Conservation (phyloP, 2,329 filamentous ascomycete species). For the Cladophialophora psammophila region DNA sequence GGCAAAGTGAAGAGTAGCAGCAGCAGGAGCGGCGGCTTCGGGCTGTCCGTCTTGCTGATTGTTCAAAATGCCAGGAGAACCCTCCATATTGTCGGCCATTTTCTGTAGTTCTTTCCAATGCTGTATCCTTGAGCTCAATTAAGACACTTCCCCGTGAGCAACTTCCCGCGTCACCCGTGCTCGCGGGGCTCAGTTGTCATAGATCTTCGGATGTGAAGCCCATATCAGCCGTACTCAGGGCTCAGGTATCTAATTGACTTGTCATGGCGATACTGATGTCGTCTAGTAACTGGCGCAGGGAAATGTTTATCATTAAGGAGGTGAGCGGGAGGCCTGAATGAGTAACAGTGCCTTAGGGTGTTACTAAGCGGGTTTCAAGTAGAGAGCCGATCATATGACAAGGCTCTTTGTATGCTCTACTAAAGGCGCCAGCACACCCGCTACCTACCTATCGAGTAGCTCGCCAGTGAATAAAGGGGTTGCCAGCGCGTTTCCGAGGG, state of each 20-base stretch:
- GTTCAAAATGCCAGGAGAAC: background rate
- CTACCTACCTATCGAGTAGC: too few relatives aligned
- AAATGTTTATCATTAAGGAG: background rate
- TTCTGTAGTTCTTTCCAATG: background rate
- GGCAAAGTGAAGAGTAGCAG: background rate
- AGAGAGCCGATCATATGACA: too few relatives aligned
- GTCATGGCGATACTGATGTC: background rate
- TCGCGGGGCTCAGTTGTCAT: background rate
- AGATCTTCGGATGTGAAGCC: too few relatives aligned
- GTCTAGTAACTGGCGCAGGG: background rate
- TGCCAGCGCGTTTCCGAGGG: too few relatives aligned
- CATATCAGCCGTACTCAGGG: background rate
- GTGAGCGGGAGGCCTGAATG: background rate
- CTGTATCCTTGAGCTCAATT: background rate
- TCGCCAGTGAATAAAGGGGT: too few relatives aligned
- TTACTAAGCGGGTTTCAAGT: background rate
- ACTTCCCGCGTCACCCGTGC: background rate
- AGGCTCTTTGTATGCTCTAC: too few relatives aligned
- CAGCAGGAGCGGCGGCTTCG: background rate
- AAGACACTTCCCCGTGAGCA: background rate
- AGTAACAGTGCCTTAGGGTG: background rate
- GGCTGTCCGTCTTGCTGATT: background rate
- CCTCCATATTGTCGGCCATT: slow-evolving; percentile 1
- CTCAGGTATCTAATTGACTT: background rate
- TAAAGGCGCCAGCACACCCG: too few relatives aligned